Conservation (phyloP, 2,329 filamentous ascomycete species). For the Fusarium oligoseptatum region DNA sequence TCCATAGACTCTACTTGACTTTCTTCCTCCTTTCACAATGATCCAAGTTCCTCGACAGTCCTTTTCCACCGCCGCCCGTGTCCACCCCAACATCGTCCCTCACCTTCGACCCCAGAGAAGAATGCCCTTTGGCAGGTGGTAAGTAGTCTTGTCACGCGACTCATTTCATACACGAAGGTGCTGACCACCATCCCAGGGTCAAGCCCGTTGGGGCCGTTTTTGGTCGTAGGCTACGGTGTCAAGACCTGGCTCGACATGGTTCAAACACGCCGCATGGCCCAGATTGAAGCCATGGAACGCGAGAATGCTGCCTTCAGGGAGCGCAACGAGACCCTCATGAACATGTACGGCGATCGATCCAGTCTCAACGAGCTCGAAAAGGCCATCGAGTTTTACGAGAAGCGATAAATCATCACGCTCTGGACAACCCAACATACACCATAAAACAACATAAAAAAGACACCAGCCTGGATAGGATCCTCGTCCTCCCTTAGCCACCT, state of each 20-base stretch:
- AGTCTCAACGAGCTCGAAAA: conserved; percentile 63
- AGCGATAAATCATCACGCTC: conserved; percentile 42
- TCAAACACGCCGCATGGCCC: conserved; percentile 46
- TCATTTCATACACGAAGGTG: conserved; percentile 4
- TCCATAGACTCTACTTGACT: conserved; percentile 9
- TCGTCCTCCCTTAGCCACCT: conserved; percentile 8
- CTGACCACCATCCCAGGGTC: conserved; percentile 44
- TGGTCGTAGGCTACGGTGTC: conserved; percentile 52
- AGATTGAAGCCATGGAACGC: conserved; percentile 50
- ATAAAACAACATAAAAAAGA: conserved; percentile 3
- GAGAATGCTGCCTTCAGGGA: conserved; percentile 52
- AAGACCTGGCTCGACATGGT: conserved; percentile 50
- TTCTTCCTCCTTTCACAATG: conserved; percentile 39
- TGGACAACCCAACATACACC: conserved; percentile 7
- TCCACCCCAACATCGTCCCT: conserved; percentile 48
- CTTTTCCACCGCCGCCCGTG: conserved; percentile 47
- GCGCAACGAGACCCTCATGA: conserved; percentile 59
- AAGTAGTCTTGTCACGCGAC: conserved; percentile 23
- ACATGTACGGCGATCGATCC: conserved; percentile 64
- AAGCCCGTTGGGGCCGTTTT: conserved; percentile 50
- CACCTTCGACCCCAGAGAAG: conserved; percentile 44
- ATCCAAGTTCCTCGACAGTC: conserved; percentile 43
- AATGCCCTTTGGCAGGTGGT: conserved; percentile 44
- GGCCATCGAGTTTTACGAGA: conserved; percentile 62
- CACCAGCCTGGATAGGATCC: not conserved